A percentile compares a stretch with the other conserved stretches of the same genome.
These are phyloP conservation scores for Suillus plorans DNA, from an alignment of 768 basidiomycete species.

Conservation along the genomic window DNA sequence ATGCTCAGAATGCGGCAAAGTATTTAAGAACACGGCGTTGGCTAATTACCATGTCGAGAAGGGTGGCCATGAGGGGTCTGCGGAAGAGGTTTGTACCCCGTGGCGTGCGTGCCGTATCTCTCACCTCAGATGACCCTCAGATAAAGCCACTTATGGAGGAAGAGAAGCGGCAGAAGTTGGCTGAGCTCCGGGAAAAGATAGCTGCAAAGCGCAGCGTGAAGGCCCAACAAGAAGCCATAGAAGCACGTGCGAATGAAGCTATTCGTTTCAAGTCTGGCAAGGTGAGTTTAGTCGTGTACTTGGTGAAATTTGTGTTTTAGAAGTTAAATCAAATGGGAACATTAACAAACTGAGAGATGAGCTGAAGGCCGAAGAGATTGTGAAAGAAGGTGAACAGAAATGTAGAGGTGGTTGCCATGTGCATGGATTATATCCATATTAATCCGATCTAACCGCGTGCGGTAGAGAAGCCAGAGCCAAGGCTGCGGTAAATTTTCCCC, in stretches of 20 bases:
- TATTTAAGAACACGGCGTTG: conserved; percentile 81
- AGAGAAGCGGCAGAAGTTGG: conserved; percentile 80
- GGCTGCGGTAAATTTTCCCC: conserved; percentile 78
- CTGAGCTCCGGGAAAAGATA: conserved; percentile 78
- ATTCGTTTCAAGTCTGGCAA: conserved; percentile 85
- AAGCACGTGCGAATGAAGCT: conserved; percentile 70
- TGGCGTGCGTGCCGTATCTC: not conserved
- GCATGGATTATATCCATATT: not conserved
- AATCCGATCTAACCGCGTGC: not conserved
- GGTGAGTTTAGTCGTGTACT: conserved; percentile 37
- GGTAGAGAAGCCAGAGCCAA: conserved; percentile 86
- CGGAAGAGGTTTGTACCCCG: conserved; percentile 69
- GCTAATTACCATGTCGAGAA: conserved; percentile 95
- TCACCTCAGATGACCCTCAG: conserved; percentile 35
- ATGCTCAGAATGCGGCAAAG: conserved; percentile 82
- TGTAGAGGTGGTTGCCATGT: conserved; percentile 55
- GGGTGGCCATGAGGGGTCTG: conserved; percentile 93
- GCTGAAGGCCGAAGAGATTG: conserved; percentile 69
- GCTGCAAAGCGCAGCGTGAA: conserved; percentile 75
- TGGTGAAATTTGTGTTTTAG: not conserved
- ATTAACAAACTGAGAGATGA: conserved; percentile 72
- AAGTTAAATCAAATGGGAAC: conserved; percentile 47
- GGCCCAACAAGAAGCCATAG: conserved; percentile 70
- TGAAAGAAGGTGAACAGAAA: conserved; percentile 82
- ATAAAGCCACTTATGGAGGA: conserved; percentile 95